Evolutionary conservation across 352 stramenopile genomes (phyloP), one percentile per base, ranked within the genome.

Genomic region (Thalassiosira hispida): DNA sequence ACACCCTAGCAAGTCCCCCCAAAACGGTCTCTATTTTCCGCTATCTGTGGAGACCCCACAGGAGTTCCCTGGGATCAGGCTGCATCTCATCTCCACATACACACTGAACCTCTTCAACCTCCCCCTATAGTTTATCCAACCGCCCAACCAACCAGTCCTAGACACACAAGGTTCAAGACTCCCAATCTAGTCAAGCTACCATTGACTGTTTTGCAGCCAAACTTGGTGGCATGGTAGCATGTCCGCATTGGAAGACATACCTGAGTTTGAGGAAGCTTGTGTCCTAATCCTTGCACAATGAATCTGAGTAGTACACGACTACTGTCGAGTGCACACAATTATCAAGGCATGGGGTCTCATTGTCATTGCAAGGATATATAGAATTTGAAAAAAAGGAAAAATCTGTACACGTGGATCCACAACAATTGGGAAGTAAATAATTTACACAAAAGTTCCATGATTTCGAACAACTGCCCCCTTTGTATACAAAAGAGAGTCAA

Each of bases 401-500:
- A 18, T 42, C 46, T 55, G 1, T 55, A 55, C 27, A 11, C 1
- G 3, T 55, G 46, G 46, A 11, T 27, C 14, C 46, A 18, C 46
- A 55, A 27, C 46, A 55, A 55, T 23, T 11, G 46, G 46, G 20
- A 27, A 55, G 11, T 55, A 29, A 18, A 55, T 25, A 55, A 29
- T 27, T 1, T 55, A 18, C n/a, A 23, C 11, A 55, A 55, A 27
- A 2, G 2, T 11, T 55, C n/a, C 3, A 4, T 55, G 2, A 55
- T 55, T 27, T 23, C 57, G n/a, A 66, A 52, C 23, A 27, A 52
- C 2, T 66, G 57, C 14, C 4, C 6, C 14, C 27, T 66, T 22
- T 66, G 57, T 52, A 66, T 66, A 33, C 29, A 66, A 6, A 18
- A 66, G 31, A 52, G 33, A 52, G 29, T 52, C 5, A 14, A 52